Percentiles rank a stretch among this genome's conserved stretches.
Conservation (phyloP, 148 eudicot genomes). For the Suaeda aralocaspica region DNA sequence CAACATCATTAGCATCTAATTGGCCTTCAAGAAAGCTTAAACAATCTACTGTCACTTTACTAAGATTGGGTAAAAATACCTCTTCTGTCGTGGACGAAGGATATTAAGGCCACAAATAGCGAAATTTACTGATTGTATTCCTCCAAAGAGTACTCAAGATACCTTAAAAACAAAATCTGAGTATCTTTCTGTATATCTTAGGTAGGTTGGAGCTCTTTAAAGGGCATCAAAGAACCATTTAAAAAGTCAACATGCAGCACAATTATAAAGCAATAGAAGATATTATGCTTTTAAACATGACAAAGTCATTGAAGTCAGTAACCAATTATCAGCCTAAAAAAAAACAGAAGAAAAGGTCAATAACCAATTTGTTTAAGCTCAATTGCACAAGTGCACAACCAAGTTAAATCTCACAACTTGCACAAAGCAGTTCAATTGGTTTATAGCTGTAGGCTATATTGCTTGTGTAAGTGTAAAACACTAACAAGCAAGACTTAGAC, state of each 20-base stretch:
- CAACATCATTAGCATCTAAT: constrained; percentile 2
- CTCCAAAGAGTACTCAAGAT: constrained; percentile 17
- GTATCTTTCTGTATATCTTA: constrained; percentile 19
- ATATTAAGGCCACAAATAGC: constrained; percentile 11
- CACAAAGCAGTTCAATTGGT: not conserved
- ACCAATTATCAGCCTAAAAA: constrained; percentile 1
- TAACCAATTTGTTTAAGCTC: too few species aligned
- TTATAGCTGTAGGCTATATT: too few species aligned
- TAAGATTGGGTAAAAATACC: constrained; percentile 14
- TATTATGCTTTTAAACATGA: constrained; percentile 8
- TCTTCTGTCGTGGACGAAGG: constrained; percentile 20
- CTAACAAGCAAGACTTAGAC: too few species aligned
- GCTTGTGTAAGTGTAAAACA: too few species aligned
- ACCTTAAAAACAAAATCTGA: constrained; percentile 12
- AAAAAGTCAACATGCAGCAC: constrained; percentile 15
- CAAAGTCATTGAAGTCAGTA: constrained; percentile 18
- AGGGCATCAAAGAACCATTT: constrained; percentile 21
- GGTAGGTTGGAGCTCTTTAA: constrained; percentile 19
- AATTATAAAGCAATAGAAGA: not conserved
- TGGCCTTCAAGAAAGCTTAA: constrained; percentile 15
- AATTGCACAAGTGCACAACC: not conserved
- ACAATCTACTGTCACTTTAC: constrained; percentile 14
- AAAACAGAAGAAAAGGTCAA: too few species aligned
- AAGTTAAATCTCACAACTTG: not conserved
- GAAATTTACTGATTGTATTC: not conserved